Conservation (phyloP, 1,284 basidiomycete species). For the Puccinia polysora region DNA sequence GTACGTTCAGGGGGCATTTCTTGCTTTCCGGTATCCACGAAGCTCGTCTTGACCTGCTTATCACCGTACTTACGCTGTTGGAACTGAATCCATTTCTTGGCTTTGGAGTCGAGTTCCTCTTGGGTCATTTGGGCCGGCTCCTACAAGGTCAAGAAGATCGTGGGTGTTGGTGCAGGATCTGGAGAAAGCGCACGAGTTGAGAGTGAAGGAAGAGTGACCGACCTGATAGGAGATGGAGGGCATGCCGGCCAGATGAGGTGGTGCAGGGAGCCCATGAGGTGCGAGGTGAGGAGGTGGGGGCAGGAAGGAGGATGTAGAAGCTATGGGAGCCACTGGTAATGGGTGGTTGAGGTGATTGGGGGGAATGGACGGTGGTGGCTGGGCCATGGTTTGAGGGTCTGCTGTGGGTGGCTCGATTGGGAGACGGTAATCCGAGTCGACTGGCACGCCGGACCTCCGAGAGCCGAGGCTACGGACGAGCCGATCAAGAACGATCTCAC, state of each 20-base stretch:
- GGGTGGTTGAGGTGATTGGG: conserved; percentile 24
- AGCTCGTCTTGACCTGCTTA: conserved; percentile 73
- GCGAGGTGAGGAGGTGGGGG: conserved; percentile 20
- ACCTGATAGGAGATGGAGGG: conserved; percentile 37
- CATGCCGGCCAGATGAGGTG: conserved; percentile 36
- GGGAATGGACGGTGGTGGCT: conserved; percentile 15
- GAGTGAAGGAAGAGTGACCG: neutral
- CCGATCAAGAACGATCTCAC: no score
- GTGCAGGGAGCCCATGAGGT: conserved; percentile 27
- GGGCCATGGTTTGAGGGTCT: conserved; percentile 17
- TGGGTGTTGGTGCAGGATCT: neutral
- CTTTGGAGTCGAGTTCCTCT: conserved; percentile 74
- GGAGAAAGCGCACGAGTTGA: neutral
- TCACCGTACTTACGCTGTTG: conserved; percentile 85
- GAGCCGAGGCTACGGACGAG: no score
- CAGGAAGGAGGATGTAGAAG: conserved; percentile 34
- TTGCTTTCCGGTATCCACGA: conserved; percentile 88
- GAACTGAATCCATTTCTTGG: conserved; percentile 89
- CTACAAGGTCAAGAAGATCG: conserved; percentile 19
- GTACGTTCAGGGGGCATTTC: conserved; percentile 72
- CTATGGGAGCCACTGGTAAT: conserved; percentile 4
- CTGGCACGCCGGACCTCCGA: no score
- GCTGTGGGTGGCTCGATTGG: no score
- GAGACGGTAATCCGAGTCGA: no score
- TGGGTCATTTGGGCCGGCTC: conserved; percentile 60